phyloP scores from a whole-genome alignment of 1,284 basidiomycete species.

The Ceratobasidium sp. region DNA sequence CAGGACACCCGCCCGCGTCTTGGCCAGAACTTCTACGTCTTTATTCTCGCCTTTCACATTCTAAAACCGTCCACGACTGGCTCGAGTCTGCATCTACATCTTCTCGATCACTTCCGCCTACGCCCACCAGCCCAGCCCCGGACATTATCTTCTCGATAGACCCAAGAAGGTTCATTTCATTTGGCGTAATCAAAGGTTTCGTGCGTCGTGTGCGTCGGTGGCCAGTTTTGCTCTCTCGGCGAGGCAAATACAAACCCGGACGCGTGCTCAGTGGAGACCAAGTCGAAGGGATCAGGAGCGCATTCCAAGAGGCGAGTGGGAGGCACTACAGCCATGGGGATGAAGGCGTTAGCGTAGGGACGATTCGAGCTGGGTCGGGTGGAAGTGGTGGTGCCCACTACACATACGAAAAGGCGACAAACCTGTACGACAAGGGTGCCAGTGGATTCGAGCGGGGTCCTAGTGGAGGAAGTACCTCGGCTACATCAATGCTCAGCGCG shows the following conservation, averaged over 20 bases:
- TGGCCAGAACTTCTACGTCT: slow-evolving; percentile 86
- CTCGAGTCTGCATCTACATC: slow-evolving; percentile 75
- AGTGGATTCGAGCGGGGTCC: slow-evolving; percentile 12
- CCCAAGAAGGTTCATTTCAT: slow-evolving; percentile 92
- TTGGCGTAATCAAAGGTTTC: slow-evolving; percentile 99
- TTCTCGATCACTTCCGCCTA: slow-evolving; percentile 53
- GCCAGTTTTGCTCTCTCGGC: slow-evolving; percentile 67
- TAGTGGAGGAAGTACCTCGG: slow-evolving; percentile 1
- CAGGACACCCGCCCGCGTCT: slow-evolving; percentile 61
- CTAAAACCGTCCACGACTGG: slow-evolving; percentile 88
- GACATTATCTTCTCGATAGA: slow-evolving; percentile 61
- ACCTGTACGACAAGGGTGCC: not conserved
- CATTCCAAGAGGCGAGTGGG: not conserved
- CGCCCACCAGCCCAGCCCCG: not conserved
- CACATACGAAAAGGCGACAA: too few species aligned
- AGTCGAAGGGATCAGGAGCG: slow-evolving; percentile 28
- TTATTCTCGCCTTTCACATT: slow-evolving; percentile 86
- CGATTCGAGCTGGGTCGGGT: slow-evolving; percentile 20
- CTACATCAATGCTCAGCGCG: slow-evolving; percentile 14
- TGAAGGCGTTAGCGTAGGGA: slow-evolving; percentile 24
- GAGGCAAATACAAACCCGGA: not conserved
- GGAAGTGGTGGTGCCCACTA: slow-evolving; percentile 6
- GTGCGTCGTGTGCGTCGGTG: slow-evolving; percentile 91
- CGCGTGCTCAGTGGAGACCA: slow-evolving; percentile 23
- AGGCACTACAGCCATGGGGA: not conserved